These are phyloP conservation scores for Chrysanthemum seticuspe DNA, from an alignment of 129 eudicot species.

Conservation along the genomic window DNA sequence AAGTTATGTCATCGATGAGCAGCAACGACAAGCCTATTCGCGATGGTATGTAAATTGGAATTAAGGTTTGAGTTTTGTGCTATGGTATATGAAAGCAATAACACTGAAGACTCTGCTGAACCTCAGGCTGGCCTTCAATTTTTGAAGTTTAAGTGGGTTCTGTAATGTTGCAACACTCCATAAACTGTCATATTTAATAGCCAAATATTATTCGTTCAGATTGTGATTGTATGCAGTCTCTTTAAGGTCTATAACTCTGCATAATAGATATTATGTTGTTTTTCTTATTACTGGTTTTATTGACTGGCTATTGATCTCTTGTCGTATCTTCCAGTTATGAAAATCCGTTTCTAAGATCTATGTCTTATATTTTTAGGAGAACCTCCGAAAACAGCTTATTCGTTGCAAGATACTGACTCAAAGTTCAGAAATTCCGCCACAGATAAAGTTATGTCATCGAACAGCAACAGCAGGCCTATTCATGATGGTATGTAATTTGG, in stretches of 20 bases:
- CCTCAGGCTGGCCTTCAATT: too few species aligned
- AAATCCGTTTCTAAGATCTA: background rate
- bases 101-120: too few species aligned
- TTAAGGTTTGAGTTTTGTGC: background rate
- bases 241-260: too few species aligned
- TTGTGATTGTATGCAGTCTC: too few species aligned
- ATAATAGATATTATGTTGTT: background rate
- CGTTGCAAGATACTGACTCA: slow-evolving; percentile 30
- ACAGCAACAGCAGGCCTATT: slow-evolving; percentile 41
- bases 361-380: slow-evolving; percentile 36
- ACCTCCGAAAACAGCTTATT: slow-evolving; percentile 29
- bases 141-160: too few species aligned
- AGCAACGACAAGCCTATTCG: slow-evolving; percentile 51
- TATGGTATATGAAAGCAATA: too few species aligned
- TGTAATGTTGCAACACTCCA: too few species aligned
- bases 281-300: background rate
- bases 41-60: slow-evolving; percentile 47
- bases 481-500: slow-evolving; percentile 35
- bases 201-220: too few species aligned
- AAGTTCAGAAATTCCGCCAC: slow-evolving; percentile 28
- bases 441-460: slow-evolving; percentile 31
- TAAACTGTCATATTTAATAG: too few species aligned
- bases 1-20: slow-evolving; percentile 23
- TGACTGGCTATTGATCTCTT: slow-evolving; percentile 7
- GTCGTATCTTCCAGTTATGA: slow-evolving; percentile 1